Base-by-base conservation (phyloP, 2,329 filamentous ascomycete genomes). In the Dactylellina cionopaga region DNA sequence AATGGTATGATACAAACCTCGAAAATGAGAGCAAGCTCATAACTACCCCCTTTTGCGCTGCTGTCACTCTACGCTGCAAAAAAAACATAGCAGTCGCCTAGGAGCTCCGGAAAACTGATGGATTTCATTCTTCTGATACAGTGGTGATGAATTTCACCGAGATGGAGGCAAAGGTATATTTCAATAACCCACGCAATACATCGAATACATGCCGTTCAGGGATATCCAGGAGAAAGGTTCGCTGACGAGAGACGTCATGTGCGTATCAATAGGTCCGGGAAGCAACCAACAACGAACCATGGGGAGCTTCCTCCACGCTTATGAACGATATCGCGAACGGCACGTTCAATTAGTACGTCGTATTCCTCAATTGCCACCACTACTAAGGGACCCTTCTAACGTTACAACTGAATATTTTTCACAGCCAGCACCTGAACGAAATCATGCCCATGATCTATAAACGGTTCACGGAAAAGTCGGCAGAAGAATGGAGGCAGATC, bases 401-500 rank as follows among this genome's bases (percentile, higher is more conserved):
- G 9, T 37, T 25, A 33, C 41, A 27, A 55, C 31, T 9, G 17
- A 3, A 6, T 41, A 13, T 33, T 11, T 3, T 17, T 5, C 41
- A 65, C 79, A 97, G 94, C 80, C 92, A 96, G 88, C 88, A 93
- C 56, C 88, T 99, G 65, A 98, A 98, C 81, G 95, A 99, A 82
- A 98, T 99, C 80, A 99, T 99, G 95, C 95, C 95, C 76, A 95
- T 99, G 92, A 96, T 99, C 79, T 99, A 99, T 84, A 95, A 96
- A 79, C 91, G 95, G 75, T 99, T 99, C 81, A 99, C 95, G 73
- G 95, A 99, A 81, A 99, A 99, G 84, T 87, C 92, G 5, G 94
- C 95, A 63, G 95, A 99, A 80, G 95, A 99, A 83, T 99, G 95
- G 95, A 88, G 95, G 76, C 95, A 99, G 81, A 99, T 99, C 79